These are phyloP conservation scores for Monosporozyma solicola DNA, from an alignment of 805 yeast genomes.

Conservation along the genomic window DNA sequence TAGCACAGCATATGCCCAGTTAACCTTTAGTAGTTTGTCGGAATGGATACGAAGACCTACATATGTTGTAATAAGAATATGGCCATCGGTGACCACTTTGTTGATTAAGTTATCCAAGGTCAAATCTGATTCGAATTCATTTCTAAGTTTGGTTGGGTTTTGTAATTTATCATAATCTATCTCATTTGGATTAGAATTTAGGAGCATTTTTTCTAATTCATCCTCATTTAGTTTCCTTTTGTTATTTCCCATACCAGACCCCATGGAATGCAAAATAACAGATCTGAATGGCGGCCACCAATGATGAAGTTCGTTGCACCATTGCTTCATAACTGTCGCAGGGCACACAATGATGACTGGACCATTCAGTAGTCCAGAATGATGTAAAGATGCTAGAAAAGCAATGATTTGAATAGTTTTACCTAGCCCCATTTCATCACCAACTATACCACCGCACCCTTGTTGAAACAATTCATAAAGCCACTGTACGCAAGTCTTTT, in stretches of 20 bases:
- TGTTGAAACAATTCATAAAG: conserved; percentile 88
- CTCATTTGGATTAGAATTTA: conserved; percentile 32
- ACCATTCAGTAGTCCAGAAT: conserved; percentile 60
- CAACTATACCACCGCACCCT: conserved; percentile 87
- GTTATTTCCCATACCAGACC: conserved; percentile 61
- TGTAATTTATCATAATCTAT: conserved; percentile 35
- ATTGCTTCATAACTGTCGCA: conserved; percentile 90
- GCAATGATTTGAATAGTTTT: conserved; percentile 90
- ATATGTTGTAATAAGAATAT: conserved; percentile 83
- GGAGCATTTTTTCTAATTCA: conserved; percentile 42
- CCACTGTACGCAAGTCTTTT: conserved; percentile 96
- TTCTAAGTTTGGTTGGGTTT: conserved; percentile 20
- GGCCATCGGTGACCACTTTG: conserved; percentile 58
- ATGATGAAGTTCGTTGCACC: conserved; percentile 92
- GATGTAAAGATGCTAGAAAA: conserved; percentile 83
- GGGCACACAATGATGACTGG: conserved; percentile 91
- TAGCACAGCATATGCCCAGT: conserved; percentile 85
- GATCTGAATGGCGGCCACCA: conserved; percentile 98
- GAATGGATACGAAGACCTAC: conserved; percentile 72
- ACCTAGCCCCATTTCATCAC: conserved; percentile 98
- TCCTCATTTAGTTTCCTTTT: conserved; percentile 33
- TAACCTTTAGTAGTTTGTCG: conserved; percentile 47
- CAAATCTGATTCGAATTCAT: conserved; percentile 24
- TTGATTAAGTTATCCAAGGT: conserved; percentile 32
- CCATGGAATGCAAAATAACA: conserved; percentile 83